Percentiles rank a stretch among this genome's conserved stretches.
These are phyloP conservation scores for Bipolaris zeicola DNA, from an alignment of 2,329 filamentous ascomycete genomes.

Conservation along the genomic window DNA sequence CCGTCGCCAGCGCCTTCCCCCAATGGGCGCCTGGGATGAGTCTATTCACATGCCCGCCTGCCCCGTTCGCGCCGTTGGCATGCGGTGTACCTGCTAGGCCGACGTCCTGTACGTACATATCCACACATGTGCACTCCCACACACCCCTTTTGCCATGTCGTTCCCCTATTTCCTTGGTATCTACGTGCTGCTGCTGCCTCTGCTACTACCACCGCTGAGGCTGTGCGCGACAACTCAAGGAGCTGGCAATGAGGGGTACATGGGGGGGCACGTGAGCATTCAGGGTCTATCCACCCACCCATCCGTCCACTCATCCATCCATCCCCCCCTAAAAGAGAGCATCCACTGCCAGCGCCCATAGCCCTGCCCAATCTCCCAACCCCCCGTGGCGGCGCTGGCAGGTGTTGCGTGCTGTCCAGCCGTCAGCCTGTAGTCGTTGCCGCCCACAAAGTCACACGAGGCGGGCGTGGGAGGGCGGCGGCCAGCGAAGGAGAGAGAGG, in stretches of 20 bases:
- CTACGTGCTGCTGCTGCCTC: neutral
- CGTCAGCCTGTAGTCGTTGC: neutral
- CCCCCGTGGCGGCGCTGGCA: too few relatives aligned
- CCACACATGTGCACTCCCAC: neutral
- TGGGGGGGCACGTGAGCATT: constrained; percentile 22
- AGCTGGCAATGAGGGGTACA: constrained; percentile 19
- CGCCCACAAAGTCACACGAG: constrained; percentile 25
- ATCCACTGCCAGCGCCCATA: constrained; percentile 1
- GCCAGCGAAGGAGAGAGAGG: constrained; percentile 14
- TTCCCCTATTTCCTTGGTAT: too few relatives aligned
- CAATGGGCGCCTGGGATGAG: constrained; percentile 20
- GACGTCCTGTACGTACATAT: neutral
- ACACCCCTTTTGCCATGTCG: too few relatives aligned
- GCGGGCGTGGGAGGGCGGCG: constrained; percentile 30
- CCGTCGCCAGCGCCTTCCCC: constrained; percentile 30
- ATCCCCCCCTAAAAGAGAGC: too few relatives aligned
- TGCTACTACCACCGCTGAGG: neutral
- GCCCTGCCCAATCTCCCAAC: constrained; percentile 2
- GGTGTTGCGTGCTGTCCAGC: neutral
- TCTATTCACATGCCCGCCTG: constrained; percentile 24
- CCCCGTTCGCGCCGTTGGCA: constrained; percentile 7
- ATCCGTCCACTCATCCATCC: neutral
- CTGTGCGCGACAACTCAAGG: neutral
- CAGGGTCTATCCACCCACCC: constrained; percentile 3
- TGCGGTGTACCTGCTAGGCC: neutral